Evolutionary conservation across 148 eudicot genomes (phyloP), one percentile per base, ranked within the genome.

Genomic region (Polygonum aviculare): DNA sequence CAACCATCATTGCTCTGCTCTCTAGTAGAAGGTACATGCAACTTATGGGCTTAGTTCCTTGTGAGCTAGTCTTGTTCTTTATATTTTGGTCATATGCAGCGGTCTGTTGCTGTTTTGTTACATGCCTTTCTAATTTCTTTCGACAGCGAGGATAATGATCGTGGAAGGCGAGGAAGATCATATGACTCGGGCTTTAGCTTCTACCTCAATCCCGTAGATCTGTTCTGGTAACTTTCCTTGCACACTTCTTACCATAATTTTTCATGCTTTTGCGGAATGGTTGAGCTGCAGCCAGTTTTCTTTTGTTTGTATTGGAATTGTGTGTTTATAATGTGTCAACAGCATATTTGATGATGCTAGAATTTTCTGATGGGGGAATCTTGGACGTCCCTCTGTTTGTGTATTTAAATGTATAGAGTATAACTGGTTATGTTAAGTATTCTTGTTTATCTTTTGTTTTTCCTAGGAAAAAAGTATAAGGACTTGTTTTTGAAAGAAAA

Each of bases 81-180:
- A 33, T 0, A 8, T 31, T 59, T 62, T 31, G 38, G 16, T 31
- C 36, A 35, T 65, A 19, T 36, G 41, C 35, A 36, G 41, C 71
- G 4, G 33, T 5, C n/a, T 15, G 40, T 36, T 67, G 45, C 16
- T 67, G 45, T 62, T 62, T 62, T 62, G 69, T 12, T 62, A 62
- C 19, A 38, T 35, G 21, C 41, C 72, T 5, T 67, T 38, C 72
- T 67, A 67, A 67, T 71, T 16, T 52, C 54, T 74, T 77, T 69
- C 41, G 74, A 84, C 84, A 90, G 93, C 77, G 96, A 90, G 6
- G 86, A 80, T 62, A 87, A 90, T 80, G 87, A 89, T 82, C 93
- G 96, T 65, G 92, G 83, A 69, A 87, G 98, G 81, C 91, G 98
- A 47, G 87, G 90, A 72, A 83, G 97, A 79, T 87, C 93, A 22